Conservation (phyloP, 1,284 basidiomycete species). For the Boletellus deceptivus region DNA sequence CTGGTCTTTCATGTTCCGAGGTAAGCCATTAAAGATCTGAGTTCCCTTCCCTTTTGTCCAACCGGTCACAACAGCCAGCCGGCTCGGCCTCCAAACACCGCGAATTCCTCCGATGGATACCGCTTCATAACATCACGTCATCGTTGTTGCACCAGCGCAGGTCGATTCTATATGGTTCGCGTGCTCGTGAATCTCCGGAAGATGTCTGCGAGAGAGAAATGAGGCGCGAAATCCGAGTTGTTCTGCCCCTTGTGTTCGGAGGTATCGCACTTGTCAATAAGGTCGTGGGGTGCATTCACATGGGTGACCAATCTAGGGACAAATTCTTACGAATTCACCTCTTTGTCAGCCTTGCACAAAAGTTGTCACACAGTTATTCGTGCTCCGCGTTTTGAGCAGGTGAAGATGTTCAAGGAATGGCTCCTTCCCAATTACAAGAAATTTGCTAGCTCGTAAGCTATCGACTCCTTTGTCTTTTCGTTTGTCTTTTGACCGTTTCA, state of each 20-base stretch:
- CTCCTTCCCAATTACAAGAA: slow-evolving; percentile 63
- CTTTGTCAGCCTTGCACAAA: slow-evolving; percentile 41
- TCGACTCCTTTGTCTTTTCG: background rate
- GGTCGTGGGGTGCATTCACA: background rate
- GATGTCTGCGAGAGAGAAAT: slow-evolving; percentile 65
- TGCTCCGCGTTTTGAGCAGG: slow-evolving; percentile 68
- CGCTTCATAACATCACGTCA: slow-evolving; percentile 54
- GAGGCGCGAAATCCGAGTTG: slow-evolving; percentile 60
- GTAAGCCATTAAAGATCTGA: slow-evolving; percentile 32
- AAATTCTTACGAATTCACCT: slow-evolving; percentile 25
- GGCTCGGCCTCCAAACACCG: slow-evolving; percentile 56
- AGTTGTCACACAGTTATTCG: slow-evolving; percentile 46
- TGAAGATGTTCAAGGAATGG: slow-evolving; percentile 66
- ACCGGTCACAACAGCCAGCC: slow-evolving; percentile 15
- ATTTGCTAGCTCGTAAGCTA: slow-evolving; percentile 39
- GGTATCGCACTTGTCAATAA: slow-evolving; percentile 38
- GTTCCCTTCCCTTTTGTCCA: background rate
- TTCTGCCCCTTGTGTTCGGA: slow-evolving; percentile 67
- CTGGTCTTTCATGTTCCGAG: slow-evolving; percentile 53
- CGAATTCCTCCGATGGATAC: slow-evolving; percentile 65
- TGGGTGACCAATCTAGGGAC: slow-evolving; percentile 29
- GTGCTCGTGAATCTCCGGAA: slow-evolving; percentile 65
- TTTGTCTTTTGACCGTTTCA: slow-evolving; percentile 5
- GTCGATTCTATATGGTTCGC: slow-evolving; percentile 62
- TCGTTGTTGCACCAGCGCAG: slow-evolving; percentile 66